Conservation (phyloP, 2,329 filamentous ascomycete genomes). For the Neospermospora avenae region DNA sequence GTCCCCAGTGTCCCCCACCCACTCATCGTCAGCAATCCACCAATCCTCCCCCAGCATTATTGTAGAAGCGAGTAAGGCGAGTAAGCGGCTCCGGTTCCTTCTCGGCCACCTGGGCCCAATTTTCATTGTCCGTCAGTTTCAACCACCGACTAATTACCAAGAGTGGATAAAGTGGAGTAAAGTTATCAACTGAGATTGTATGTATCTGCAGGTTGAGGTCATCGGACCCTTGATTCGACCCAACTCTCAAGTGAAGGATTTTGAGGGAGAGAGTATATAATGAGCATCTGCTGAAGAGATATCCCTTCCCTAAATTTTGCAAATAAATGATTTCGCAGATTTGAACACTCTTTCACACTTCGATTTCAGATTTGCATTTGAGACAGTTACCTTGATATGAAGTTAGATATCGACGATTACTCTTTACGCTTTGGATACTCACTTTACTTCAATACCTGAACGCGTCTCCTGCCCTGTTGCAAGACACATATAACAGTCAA, state of each 20-base stretch:
- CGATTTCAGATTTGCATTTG: no score
- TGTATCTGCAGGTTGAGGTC: not conserved
- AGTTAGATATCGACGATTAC: no score
- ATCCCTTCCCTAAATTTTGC: no score
- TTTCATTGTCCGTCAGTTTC: not conserved
- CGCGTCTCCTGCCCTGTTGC: not conserved
- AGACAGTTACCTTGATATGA: no score
- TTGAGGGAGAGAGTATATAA: no score
- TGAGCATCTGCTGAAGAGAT: no score
- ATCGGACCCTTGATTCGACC: not conserved
- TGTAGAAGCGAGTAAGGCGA: no score
- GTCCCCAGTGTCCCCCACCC: not conserved
- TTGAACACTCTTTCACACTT: no score
- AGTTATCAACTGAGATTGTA: not conserved
- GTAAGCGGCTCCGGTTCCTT: not conserved
- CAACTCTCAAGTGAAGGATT: no score
- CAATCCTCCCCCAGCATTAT: not conserved
- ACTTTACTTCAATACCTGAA: not conserved
- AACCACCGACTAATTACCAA: no score
- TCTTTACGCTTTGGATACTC: not conserved
- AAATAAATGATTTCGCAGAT: no score
- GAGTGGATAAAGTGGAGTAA: not conserved
- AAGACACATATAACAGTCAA: not conserved
- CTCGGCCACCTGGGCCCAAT: not conserved
- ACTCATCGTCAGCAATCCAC: no score